Evolutionary conservation across 23 red algal genomes (phyloP).

Genomic region (Agarophyton chilense): DNA sequence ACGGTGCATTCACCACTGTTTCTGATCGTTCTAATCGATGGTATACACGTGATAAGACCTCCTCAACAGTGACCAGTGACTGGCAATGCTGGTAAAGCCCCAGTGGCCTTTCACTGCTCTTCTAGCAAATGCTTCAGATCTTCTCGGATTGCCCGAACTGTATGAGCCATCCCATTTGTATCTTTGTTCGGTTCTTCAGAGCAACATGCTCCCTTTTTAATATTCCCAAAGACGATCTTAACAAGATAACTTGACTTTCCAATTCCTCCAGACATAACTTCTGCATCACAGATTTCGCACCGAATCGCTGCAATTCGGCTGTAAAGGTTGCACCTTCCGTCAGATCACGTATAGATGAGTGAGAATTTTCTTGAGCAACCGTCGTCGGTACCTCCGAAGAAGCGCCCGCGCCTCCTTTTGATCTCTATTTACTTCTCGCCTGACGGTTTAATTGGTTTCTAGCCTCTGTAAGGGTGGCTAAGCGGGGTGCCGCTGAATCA

Average conservation of each 20-base stretch:
- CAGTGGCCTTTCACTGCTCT: not conserved
- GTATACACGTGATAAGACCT: too few species aligned
- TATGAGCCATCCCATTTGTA: not conserved
- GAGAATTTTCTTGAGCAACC: too few species aligned
- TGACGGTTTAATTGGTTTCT: not conserved
- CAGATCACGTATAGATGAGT: not conserved
- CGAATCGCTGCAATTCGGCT: too few species aligned
- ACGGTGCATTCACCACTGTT: not conserved
- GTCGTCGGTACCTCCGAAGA: not conserved
- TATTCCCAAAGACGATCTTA: too few species aligned
- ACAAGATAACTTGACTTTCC: too few species aligned
- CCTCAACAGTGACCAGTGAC: too few species aligned
- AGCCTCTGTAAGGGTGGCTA: conserved; percentile 4
- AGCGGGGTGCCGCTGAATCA: not conserved
- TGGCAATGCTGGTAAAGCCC: too few species aligned
- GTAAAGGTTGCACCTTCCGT: too few species aligned
- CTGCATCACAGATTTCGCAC: too few species aligned
- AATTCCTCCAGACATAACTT: too few species aligned
- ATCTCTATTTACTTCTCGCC: too few species aligned
- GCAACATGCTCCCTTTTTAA: not conserved
- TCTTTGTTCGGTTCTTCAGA: not conserved
- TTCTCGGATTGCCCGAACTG: not conserved
- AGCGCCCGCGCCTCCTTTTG: not conserved
- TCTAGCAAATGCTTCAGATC: not conserved
- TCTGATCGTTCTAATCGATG: too few species aligned